A percentile compares a stretch with the other conserved stretches of the same genome.
Conservation (phyloP, 352 stramenopile genomes). For the Pythium folliculosum region DNA sequence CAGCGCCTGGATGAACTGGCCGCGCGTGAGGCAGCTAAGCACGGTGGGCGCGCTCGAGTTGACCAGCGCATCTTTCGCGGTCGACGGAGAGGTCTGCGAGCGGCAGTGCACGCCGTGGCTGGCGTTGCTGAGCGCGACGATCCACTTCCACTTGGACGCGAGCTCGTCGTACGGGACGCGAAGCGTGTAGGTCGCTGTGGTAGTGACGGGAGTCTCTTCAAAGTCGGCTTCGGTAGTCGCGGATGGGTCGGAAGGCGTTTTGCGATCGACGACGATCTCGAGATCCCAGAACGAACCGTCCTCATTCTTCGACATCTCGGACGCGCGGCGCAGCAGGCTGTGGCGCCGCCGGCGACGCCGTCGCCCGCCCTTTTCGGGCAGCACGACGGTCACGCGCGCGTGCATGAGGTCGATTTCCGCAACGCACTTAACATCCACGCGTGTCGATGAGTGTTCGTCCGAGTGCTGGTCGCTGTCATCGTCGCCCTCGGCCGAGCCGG, state of each 20-base stretch:
- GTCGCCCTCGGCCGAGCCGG: background rate
- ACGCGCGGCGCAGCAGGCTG: background rate
- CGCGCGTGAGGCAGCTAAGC: slow-evolving; percentile 63
- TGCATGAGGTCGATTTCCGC: slow-evolving; percentile 17
- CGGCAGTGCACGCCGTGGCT: slow-evolving; percentile 45
- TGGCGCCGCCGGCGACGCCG: background rate
- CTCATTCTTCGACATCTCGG: background rate
- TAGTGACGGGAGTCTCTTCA: background rate
- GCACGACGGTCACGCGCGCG: slow-evolving; percentile 9
- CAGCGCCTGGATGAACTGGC: slow-evolving; percentile 77
- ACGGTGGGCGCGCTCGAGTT: slow-evolving; percentile 29
- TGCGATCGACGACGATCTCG: slow-evolving; percentile 1
- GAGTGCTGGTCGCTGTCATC: background rate
- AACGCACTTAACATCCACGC: background rate
- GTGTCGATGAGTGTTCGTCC: background rate
- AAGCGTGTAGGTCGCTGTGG: slow-evolving; percentile 23
- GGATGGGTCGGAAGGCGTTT: background rate
- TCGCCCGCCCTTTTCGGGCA: slow-evolving; percentile 10
- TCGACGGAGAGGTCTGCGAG: slow-evolving; percentile 12
- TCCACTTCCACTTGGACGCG: slow-evolving; percentile 62
- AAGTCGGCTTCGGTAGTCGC: background rate
- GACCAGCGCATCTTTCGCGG: background rate
- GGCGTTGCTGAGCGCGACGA: slow-evolving; percentile 60
- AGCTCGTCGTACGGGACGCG: slow-evolving; percentile 57
- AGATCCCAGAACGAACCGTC: slow-evolving; percentile 23